Conservation (phyloP, 768 basidiomycete genomes). For the Mycena olivaceomarginata region DNA sequence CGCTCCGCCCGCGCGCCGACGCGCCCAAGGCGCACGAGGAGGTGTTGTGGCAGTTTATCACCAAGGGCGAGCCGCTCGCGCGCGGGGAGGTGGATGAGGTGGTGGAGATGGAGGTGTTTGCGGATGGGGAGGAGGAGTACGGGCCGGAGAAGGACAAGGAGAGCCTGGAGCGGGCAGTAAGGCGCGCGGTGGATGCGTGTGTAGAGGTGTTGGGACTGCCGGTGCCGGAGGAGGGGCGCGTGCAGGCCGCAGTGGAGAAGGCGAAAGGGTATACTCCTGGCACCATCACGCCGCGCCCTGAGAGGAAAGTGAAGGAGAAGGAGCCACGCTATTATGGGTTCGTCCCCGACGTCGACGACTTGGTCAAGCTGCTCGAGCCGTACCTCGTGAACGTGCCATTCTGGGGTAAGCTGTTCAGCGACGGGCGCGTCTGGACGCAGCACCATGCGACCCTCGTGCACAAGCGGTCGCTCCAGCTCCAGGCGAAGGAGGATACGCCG, state of each 20-base stretch:
- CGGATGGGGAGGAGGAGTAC: too few relatives aligned
- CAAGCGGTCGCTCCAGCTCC: slow-evolving; percentile 58
- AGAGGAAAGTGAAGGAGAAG: slow-evolving; percentile 50
- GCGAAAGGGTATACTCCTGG: too few relatives aligned
- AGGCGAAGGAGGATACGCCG: too few relatives aligned
- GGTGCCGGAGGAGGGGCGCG: slow-evolving; percentile 70
- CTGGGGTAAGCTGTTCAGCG: slow-evolving; percentile 67
- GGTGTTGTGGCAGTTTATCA: slow-evolving; percentile 88
- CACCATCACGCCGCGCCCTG: slow-evolving; percentile 46
- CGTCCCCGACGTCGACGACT: slow-evolving; percentile 82
- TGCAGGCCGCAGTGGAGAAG: slow-evolving; percentile 72
- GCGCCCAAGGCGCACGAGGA: slow-evolving; percentile 76
- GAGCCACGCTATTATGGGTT: slow-evolving; percentile 85
- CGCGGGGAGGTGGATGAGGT: slow-evolving; percentile 78
- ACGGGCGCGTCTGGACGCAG: slow-evolving; percentile 68
- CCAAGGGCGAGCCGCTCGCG: slow-evolving; percentile 74
- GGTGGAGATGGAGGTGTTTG: slow-evolving; percentile 77
- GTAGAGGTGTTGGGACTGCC: slow-evolving; percentile 71
- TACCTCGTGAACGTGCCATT: slow-evolving; percentile 66
- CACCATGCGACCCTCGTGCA: slow-evolving; percentile 96
- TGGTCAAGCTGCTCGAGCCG: slow-evolving; percentile 62
- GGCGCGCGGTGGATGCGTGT: slow-evolving; percentile 76
- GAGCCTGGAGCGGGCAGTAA: slow-evolving; percentile 71
- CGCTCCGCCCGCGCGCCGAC: slow-evolving; percentile 74
- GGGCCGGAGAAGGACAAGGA: slow-evolving; percentile 54